phyloP scores from a whole-genome alignment of 306 rosid species.

The Luffa aegyptiaca region DNA sequence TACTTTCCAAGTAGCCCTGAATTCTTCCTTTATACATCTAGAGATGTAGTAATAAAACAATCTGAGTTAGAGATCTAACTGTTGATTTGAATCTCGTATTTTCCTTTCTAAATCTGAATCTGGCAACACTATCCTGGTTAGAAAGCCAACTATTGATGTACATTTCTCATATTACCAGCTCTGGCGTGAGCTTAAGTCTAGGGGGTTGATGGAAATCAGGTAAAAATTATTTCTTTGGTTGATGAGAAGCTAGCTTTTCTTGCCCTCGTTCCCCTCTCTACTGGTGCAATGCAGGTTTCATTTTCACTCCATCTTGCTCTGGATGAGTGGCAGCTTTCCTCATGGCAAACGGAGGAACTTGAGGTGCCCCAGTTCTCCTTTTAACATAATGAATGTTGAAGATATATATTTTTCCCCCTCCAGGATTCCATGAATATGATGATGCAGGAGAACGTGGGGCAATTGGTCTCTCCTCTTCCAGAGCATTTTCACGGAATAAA shows the following conservation, averaged over 20 bases:
- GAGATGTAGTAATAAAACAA: neutral
- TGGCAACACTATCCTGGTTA: neutral
- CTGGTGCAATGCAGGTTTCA: neutral
- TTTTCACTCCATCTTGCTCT: neutral
- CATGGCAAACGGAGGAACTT: neutral
- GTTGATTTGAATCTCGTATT: neutral
- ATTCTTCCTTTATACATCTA: neutral
- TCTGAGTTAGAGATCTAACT: neutral
- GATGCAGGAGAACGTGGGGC: neutral
- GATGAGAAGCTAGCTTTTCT: neutral
- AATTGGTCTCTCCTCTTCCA: neutral
- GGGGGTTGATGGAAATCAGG: neutral
- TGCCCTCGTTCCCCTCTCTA: neutral
- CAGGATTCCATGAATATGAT: neutral
- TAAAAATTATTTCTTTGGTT: neutral
- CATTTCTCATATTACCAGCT: neutral
- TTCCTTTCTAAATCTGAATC: neutral
- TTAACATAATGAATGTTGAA: neutral
- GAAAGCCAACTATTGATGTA: neutral
- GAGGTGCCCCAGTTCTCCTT: neutral
- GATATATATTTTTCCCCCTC: neutral
- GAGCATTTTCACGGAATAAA: neutral
- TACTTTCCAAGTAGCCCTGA: neutral
- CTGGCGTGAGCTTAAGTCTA: neutral
- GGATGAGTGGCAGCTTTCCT: neutral